Evolutionary conservation across 1,284 basidiomycete species (phyloP).

Genomic region (Fistulina hepatica): DNA sequence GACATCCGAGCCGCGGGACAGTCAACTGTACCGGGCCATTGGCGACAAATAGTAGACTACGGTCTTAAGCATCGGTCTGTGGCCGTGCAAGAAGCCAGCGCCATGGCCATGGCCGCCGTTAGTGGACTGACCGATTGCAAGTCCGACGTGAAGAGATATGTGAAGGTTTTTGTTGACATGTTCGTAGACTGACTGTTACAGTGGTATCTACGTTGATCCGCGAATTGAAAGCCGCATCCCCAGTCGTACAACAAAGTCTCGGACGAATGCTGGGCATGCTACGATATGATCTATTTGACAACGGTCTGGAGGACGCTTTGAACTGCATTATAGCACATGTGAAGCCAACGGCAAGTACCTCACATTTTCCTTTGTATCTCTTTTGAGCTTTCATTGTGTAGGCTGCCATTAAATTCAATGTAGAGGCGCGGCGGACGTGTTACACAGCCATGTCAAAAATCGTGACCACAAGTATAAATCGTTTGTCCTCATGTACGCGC

Average conservation of each 20-base stretch:
- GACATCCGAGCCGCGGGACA: slow-evolving; percentile 36
- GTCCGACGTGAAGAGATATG: slow-evolving; percentile 59
- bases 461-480: slow-evolving; percentile 34
- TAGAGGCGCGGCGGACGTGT: slow-evolving; percentile 66
- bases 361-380: slow-evolving; percentile 12
- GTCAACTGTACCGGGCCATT: slow-evolving; percentile 41
- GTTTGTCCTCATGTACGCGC: slow-evolving; percentile 37
- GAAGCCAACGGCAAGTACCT: slow-evolving; percentile 38
- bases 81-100: slow-evolving; percentile 66
- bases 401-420: slow-evolving; percentile 35
- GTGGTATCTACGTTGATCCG: slow-evolving; percentile 47
- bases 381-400: slow-evolving; percentile 20
- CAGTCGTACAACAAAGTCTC: slow-evolving; percentile 65
- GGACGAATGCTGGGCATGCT: slow-evolving; percentile 67
- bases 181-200: slow-evolving; percentile 10
- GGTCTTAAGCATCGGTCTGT: slow-evolving; percentile 60
- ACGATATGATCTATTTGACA: slow-evolving; percentile 48
- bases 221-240: slow-evolving; percentile 47
- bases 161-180: slow-evolving; percentile 17
- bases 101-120: slow-evolving; percentile 50
- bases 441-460: slow-evolving; percentile 56
- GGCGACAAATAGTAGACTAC: slow-evolving; percentile 61
- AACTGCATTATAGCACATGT: slow-evolving; percentile 51
- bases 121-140: slow-evolving; percentile 61
- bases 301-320: slow-evolving; percentile 41